Base-by-base conservation (phyloP, 2,329 filamentous ascomycete genomes). In the Pseudofabraea citricarpa region DNA sequence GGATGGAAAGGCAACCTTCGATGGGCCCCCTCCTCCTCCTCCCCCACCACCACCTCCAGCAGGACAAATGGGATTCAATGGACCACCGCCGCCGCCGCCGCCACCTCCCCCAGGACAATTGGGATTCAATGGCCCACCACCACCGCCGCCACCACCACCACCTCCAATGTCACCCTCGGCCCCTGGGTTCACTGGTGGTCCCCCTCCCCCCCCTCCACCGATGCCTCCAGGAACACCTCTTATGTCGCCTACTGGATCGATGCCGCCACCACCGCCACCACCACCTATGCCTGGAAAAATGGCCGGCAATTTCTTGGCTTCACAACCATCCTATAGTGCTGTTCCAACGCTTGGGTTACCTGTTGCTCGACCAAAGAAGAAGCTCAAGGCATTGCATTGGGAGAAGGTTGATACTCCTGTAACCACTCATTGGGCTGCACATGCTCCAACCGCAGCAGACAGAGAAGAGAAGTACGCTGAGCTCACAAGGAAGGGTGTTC, bases 331-430 rank as follows among this genome's bases (percentile, higher is more conserved):
- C 23, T 76, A 78, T 48, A 67, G 71, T 16, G 62, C 74, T 5
- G 60, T 74, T 12, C 68, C 80, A 18, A 77, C 79, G 6, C 73
- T 88, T 54, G 81, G 84, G 33, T 69, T 95, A 56, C 84, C 88
- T 26, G 86, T 90, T 48, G 87, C 90, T 41, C 76, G 91, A 56
- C 90, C 93, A 18, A 97, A 96, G 79, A 97, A 95, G 81, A 98
- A 97, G 75, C 88, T 98, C 66, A 98, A 98, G 80, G 91, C 91
- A 46, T 76, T 98, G 55, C 93, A 98, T 70, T 97, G 93, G 91
- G 93, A 98, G 69, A 97, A 97, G 73, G 89, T 98, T 43, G 93
- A 98, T 66, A 79, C 87, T 41, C 87, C 90, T 18, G 82, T 93
- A 62, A 86, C 89, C 40, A 96, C 91, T 42, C 87, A 96, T 56